Conservation (phyloP, 73 alveolate species). For the Halteria grandinella region DNA sequence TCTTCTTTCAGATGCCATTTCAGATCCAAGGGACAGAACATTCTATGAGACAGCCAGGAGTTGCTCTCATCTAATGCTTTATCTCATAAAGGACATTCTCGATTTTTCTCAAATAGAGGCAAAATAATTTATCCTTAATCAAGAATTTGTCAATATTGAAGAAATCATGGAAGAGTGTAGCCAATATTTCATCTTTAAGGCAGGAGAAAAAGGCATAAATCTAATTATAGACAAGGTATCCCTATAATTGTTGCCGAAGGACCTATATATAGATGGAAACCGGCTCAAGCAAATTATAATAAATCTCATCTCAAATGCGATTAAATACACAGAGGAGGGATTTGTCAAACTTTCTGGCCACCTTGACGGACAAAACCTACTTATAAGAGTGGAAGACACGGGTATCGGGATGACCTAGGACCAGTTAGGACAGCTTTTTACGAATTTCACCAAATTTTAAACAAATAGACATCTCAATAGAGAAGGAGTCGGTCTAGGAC, state of each 20-base stretch:
- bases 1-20: not conserved
- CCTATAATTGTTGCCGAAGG: not conserved
- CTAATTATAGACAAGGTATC: not conserved
- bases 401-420: too few species aligned
- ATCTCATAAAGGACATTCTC: slow-evolving; percentile 30
- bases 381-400: too few species aligned
- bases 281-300: slow-evolving; percentile 63
- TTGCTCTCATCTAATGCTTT: slow-evolving; percentile 34
- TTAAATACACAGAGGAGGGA: slow-evolving; percentile 68
- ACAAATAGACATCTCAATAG: too few species aligned
- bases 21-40: not conserved
- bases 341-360: slow-evolving; percentile 29
- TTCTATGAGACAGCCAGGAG: slow-evolving; percentile 21
- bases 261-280: slow-evolving; percentile 45
- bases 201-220: not conserved
- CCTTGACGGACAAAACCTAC: too few species aligned
- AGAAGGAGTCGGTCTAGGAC: too few species aligned
- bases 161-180: not conserved
- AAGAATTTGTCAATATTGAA: not conserved
- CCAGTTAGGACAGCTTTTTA: too few species aligned
- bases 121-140: not conserved
- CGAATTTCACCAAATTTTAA: too few species aligned
- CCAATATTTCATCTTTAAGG: not conserved
- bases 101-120: slow-evolving; percentile 45
- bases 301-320: slow-evolving; percentile 67